phyloP scores from a whole-genome alignment of 805 yeast genomes.

The Lachancea mirantina region DNA sequence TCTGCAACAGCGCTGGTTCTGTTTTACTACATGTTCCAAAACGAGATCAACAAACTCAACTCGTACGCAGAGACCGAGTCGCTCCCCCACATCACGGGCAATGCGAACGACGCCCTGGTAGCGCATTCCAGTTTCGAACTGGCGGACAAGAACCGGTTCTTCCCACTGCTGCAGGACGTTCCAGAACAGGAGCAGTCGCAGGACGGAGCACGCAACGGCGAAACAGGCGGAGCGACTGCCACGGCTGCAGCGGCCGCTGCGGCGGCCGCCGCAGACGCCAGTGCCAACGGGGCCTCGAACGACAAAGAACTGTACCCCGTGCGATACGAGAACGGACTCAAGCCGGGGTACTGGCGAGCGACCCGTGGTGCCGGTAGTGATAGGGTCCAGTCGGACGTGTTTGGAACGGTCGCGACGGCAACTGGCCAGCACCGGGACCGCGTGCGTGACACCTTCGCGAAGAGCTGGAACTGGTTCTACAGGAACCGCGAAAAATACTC shows the following conservation, averaged over 20 bases:
- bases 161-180: conserved; percentile 30
- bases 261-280: conserved; percentile 9
- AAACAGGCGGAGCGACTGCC: conserved; percentile 9
- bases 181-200: too few relatives aligned
- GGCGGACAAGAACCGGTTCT: conserved; percentile 34
- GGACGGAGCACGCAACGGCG: conserved; percentile 7
- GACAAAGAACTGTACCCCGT: conserved; percentile 23
- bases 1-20: conserved; percentile 25
- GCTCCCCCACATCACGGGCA: conserved; percentile 22
- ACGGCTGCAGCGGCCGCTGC: conserved; percentile 16
- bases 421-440: too few relatives aligned
- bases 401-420: too few relatives aligned
- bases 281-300: too few relatives aligned
- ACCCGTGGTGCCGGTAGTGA: too few relatives aligned
- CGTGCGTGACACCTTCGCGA: too few relatives aligned
- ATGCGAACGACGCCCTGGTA: neutral
- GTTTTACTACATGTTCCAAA: conserved; percentile 31
- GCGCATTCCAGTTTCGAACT: conserved; percentile 7
- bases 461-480: too few relatives aligned
- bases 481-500: too few relatives aligned
- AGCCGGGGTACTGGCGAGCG: conserved; percentile 11
- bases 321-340: conserved; percentile 21
- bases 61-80: conserved; percentile 32
- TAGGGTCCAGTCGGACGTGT: too few relatives aligned
- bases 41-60: conserved; percentile 31